phyloP scores from a whole-genome alignment of 306 rosid species.

The Vigna unguiculata region DNA sequence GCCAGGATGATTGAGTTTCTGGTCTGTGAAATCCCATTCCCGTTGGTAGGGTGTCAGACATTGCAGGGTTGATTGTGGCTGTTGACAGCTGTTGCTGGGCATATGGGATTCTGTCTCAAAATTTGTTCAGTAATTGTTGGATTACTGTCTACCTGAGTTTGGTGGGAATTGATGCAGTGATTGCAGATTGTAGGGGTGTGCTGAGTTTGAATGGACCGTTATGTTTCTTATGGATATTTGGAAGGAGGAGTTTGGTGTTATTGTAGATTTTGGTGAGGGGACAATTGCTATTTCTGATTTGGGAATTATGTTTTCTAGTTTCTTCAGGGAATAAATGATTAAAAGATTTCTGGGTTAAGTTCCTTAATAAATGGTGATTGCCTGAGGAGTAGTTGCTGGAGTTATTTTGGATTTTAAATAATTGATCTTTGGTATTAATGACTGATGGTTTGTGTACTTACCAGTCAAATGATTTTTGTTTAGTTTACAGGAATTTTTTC shows the following conservation, averaged over 20 bases:
- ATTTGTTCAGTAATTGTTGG: neutral
- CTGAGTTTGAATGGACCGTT: neutral
- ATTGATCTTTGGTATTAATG: neutral
- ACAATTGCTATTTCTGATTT: neutral
- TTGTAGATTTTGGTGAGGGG: neutral
- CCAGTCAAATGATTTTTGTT: neutral
- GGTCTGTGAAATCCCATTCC: too few relatives aligned
- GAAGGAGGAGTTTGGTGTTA: neutral
- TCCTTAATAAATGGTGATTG: neutral
- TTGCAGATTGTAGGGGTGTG: neutral
- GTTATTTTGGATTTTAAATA: constrained; percentile 1
- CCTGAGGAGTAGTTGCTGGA: neutral
- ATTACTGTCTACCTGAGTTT: neutral
- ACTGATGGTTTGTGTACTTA: neutral
- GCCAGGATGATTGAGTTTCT: too few relatives aligned
- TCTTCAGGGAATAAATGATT: neutral
- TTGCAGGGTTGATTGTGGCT: neutral
- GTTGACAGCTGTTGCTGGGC: neutral
- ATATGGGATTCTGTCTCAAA: neutral
- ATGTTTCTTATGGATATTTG: neutral
- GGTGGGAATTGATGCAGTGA: neutral
- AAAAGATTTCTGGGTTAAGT: neutral
- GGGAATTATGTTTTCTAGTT: neutral
- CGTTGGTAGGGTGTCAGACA: too few relatives aligned
- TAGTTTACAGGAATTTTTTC: neutral